Base-by-base conservation (phyloP, 129 eudicot species). In the Flaveria robusta region DNA sequence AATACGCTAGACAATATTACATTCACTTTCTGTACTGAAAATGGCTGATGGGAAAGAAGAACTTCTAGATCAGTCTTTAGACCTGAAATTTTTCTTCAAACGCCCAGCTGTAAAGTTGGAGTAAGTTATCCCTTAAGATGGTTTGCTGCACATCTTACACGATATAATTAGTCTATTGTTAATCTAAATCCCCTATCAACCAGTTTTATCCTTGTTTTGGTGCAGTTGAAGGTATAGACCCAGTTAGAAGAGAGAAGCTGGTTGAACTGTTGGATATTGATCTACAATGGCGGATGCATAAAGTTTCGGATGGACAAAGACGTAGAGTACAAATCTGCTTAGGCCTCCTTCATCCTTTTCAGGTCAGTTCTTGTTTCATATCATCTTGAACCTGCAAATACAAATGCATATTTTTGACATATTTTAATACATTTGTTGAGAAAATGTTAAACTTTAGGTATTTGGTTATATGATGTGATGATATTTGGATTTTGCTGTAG, bases 271-370 rank as follows among this genome's bases (percentile, higher is more conserved):
- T 94, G 75, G 98, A 94, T 80, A 94, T 94, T 75, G 93, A 94
- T 89, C 86, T 94, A 43, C 81, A 82, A 26, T 94, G 98, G 97
- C 87, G 98, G 56, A 94, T 94, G 98, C 98, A 94, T 86, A 94
- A 94, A 87, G 98, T 94, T 46, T 94, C 97, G 68, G 98, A 94
- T 86, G 98, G 98, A 41, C 98, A 94, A 86, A 75, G 98, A 13
- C 91, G 98, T 46, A 80, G 98, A 85, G 98, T 94, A 41, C 98
- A 94, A 85, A 94, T 94, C 69, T 94, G 98, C 81, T 66, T 94
- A 91, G 98, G 98, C 69, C 98, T 94, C 49, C 98, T 94, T 47
- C 96, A 94, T 81, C 98, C 98, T 66, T 94, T 87, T 66, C 88
- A 94, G 97, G 98, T 91, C 68, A 13, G 64, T 55, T 72, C 75